phyloP scores from a whole-genome alignment of 192 early-diverging fungal genomes.

The Gaertneriomyces semiglobifer region DNA sequence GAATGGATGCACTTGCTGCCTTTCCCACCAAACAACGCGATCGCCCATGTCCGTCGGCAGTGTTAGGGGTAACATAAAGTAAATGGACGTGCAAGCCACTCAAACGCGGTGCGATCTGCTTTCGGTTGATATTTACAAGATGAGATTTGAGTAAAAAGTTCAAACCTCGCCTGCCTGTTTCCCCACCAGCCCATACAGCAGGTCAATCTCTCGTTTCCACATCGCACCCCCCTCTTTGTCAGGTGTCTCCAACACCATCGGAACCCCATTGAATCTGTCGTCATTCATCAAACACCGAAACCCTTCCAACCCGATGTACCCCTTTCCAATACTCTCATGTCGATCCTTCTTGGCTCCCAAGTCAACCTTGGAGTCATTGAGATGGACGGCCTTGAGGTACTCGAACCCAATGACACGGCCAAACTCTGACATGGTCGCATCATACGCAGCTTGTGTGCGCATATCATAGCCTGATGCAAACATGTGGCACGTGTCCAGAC shows the following conservation, averaged over 20 bases:
- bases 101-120: too few species aligned
- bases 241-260: slow-evolving; percentile 55
- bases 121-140: too few species aligned
- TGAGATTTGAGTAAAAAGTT: too few species aligned
- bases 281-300: slow-evolving; percentile 57
- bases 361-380: slow-evolving; percentile 51
- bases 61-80: too few species aligned
- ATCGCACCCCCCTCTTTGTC: slow-evolving; percentile 26
- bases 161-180: background rate
- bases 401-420: slow-evolving; percentile 40
- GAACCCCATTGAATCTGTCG: slow-evolving; percentile 45
- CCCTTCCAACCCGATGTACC: slow-evolving; percentile 47
- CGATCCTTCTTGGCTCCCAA: slow-evolving; percentile 45
- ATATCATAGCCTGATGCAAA: slow-evolving; percentile 61
- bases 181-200: slow-evolving; percentile 36
- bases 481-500: slow-evolving; percentile 58
- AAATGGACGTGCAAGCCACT: too few species aligned
- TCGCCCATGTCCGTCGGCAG: too few species aligned
- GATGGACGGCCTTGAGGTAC: slow-evolving; percentile 52
- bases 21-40: too few species aligned
- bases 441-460: slow-evolving; percentile 44
- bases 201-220: slow-evolving; percentile 30
- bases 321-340: slow-evolving; percentile 56
- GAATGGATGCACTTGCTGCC: too few species aligned
- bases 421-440: slow-evolving; percentile 42